phyloP scores from a whole-genome alignment of 2,329 filamentous ascomycete genomes.

The Aspergillus glaucus region DNA sequence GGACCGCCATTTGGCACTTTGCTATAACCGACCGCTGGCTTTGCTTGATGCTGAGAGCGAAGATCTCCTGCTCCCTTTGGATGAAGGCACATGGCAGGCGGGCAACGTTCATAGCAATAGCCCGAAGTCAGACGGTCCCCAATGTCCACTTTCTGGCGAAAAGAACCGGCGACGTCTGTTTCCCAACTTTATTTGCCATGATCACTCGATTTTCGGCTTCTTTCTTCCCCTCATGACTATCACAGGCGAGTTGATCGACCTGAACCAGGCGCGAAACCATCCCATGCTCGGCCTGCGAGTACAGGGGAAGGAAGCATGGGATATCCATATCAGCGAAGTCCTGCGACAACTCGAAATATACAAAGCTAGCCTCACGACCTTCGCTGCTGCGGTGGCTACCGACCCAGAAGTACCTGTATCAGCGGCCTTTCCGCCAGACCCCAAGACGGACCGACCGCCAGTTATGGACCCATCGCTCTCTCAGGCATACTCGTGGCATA shows the following conservation, averaged over 20 bases:
- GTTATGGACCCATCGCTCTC: slow-evolving; percentile 20
- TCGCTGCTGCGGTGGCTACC: slow-evolving; percentile 21
- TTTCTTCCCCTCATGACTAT: slow-evolving; percentile 95
- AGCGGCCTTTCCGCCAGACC: slow-evolving; percentile 53
- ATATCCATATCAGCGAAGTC: slow-evolving; percentile 72
- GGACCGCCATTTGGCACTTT: slow-evolving; percentile 81
- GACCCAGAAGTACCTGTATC: slow-evolving; percentile 21
- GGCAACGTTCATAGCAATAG: slow-evolving; percentile 63
- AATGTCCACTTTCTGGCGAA: slow-evolving; percentile 28
- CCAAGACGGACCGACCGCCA: slow-evolving; percentile 55
- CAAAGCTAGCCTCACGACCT: slow-evolving; percentile 61
- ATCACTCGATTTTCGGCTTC: slow-evolving; percentile 84
- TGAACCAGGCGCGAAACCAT: slow-evolving; percentile 83
- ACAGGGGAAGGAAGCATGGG: slow-evolving; percentile 68
- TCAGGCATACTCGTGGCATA: slow-evolving; percentile 50
- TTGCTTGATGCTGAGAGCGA: slow-evolving; percentile 84
- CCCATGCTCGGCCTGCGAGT: slow-evolving; percentile 74
- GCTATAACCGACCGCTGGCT: slow-evolving; percentile 85
- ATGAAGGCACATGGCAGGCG: slow-evolving; percentile 79
- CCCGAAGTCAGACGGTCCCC: slow-evolving; percentile 32
- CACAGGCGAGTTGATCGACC: slow-evolving; percentile 80
- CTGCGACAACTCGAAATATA: slow-evolving; percentile 73
- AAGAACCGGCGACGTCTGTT: slow-evolving; percentile 53
- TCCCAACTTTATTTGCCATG: slow-evolving; percentile 76
- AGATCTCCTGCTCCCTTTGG: slow-evolving; percentile 74